Conservation (phyloP, 495 filamentous ascomycete species). For the Daldinia concentrica region DNA sequence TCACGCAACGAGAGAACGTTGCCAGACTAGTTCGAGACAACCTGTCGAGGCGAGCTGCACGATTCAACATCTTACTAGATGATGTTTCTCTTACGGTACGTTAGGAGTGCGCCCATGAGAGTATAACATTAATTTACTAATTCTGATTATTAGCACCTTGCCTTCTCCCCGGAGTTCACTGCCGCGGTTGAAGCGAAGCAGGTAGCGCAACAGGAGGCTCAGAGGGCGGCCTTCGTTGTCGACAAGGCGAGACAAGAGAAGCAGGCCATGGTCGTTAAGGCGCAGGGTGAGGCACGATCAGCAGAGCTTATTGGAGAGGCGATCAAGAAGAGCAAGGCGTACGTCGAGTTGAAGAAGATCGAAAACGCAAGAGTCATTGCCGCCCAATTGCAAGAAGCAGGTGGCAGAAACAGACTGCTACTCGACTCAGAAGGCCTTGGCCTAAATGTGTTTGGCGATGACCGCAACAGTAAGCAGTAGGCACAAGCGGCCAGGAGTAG, state of each 20-base stretch:
- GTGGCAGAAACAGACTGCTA: conserved; percentile 92
- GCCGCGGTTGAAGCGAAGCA: conserved; percentile 99
- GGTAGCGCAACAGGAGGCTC: conserved; percentile 97
- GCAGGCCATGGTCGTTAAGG: conserved; percentile 97
- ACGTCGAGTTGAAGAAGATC: conserved; percentile 95
- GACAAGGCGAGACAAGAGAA: conserved; percentile 99
- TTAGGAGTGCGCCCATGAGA: conserved; percentile 8
- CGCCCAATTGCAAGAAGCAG: conserved; percentile 78
- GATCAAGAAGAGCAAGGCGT: conserved; percentile 98
- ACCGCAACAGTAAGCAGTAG: conserved; percentile 55
- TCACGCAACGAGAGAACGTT: conserved; percentile 98
- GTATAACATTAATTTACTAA: not conserved
- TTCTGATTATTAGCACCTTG: conserved; percentile 76
- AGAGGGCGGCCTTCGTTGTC: conserved; percentile 95
- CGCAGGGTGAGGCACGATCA: conserved; percentile 98
- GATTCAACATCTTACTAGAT: conserved; percentile 96
- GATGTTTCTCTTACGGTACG: conserved; percentile 96
- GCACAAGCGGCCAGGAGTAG: conserved; percentile 18
- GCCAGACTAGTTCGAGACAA: conserved; percentile 91
- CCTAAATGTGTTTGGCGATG: conserved; percentile 78
- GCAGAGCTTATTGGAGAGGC: conserved; percentile 98
- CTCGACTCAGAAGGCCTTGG: conserved; percentile 89
- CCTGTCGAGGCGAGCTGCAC: conserved; percentile 85
- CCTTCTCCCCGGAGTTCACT: conserved; percentile 99
- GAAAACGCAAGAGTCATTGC: conserved; percentile 95